Evolutionary conservation across 495 filamentous ascomycete genomes (phyloP).

Genomic region (Aspergillus conjunctus): DNA sequence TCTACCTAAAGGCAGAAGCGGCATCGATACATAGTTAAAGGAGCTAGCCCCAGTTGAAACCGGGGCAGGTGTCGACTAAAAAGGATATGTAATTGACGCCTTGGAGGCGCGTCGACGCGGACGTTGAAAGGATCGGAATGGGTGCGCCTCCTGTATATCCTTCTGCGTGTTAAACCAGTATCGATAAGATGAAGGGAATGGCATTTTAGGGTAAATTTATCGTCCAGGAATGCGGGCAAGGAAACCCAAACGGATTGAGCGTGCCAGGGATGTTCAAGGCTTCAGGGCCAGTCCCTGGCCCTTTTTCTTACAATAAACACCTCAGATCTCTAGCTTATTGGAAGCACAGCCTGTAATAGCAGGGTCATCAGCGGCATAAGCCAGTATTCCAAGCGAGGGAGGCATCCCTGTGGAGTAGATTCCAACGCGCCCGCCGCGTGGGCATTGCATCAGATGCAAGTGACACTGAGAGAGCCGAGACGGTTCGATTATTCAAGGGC

Average conservation of each 20-base stretch:
- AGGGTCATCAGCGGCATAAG: background rate
- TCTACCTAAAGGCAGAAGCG: background rate
- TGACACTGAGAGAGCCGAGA: background rate
- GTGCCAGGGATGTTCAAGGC: background rate
- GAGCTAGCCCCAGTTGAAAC: background rate
- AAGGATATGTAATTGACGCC: conserved; percentile 7
- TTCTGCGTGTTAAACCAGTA: background rate
- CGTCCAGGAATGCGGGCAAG: conserved; percentile 15
- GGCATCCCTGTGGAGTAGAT: background rate
- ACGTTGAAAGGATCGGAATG: conserved; percentile 23
- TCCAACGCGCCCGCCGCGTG: conserved; percentile 5
- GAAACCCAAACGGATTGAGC: background rate
- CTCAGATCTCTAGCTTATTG: background rate
- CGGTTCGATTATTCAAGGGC: background rate
- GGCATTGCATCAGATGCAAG: conserved; percentile 11
- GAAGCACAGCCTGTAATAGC: background rate
- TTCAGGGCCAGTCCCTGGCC: background rate
- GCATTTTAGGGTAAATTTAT: conserved; percentile 1
- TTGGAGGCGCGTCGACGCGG: conserved; percentile 27
- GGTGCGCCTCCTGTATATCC: conserved; percentile 17
- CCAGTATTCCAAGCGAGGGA: conserved; percentile 1
- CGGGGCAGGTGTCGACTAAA: conserved; percentile 7
- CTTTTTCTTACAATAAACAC: background rate
- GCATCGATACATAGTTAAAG: conserved; percentile 2
- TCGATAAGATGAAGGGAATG: conserved; percentile 8